Evolutionary conservation across 805 yeast species (phyloP), one percentile per base, ranked within the genome.

Genomic region (Kregervanrija delftensis): DNA sequence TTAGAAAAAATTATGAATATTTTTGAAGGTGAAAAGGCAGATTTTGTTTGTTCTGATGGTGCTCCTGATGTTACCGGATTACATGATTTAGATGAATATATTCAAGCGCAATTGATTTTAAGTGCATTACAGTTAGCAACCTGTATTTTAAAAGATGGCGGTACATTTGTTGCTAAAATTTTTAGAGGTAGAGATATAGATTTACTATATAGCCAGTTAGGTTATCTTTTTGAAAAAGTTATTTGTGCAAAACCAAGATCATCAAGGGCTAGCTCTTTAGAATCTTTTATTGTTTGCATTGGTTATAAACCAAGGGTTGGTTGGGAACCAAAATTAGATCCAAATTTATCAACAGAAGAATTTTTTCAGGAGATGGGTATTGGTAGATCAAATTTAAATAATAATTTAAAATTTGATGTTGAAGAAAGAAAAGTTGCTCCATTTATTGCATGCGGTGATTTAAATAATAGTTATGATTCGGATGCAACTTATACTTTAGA

Each of bases 51-150:
- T 57, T 83, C 95, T 56, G 98, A 93, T 63, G 99, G 99, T 46
- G 99, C 99, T 0, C 99, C 99, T 2, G 99, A 93, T 66, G 99
- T 93, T 16, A 93, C 99, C 0, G 99, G 99, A 1, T 66, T 93
- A 42, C 99, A 93, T 61, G 99, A 93, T 64, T 69, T 93, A 47
- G 99, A 93, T 63, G 99, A 93, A 64, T 93, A 91, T 60, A 86
- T 93, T 46, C 99, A 93, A 67, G 96, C 96, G 2, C 98, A 93
- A 61, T 70, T 93, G 46, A 86, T 93, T 42, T 69, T 90, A 54
- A 83, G 96, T 35, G 99, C 99, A 1, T 68, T 93, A 45, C 96
- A 89, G 57, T 69, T 93, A 45, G 90, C 98, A 2, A 86, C 96
- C 1, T 88, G 96, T 59, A 72, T 93, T 14, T 72, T 93, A 49